Evolutionary conservation across 2,329 filamentous ascomycete genomes (phyloP), one percentile per base, ranked within the genome.

Genomic region (Chaetomium globosum): DNA sequence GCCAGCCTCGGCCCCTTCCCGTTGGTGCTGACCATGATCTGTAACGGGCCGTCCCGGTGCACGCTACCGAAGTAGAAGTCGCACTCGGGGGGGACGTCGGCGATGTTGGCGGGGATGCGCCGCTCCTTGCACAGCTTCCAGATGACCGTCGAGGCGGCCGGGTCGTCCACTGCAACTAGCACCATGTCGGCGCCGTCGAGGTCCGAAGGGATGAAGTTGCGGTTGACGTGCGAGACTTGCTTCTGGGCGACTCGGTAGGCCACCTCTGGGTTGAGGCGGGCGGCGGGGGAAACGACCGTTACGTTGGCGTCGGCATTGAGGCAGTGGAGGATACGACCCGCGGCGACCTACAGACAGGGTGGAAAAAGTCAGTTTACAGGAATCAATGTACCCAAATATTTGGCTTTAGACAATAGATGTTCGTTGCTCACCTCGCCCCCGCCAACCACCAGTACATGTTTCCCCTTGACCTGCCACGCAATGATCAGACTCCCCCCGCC

Each of bases 1-100:
- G 95, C 95, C 69, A 99, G 80, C 75, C 94, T 89, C 0, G 95
- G 95, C 0, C 95, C 95, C 75, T 97, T 97, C 60, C 95, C 95
- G 76, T 98, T 99, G 43, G 95, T 99, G 80, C 91, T 96, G 72
- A 99, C 94, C 95, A 99, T 99, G 73, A 99, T 89, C 81, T 99
- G 95, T 67, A 99, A 79, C 6, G 95, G 95, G 0, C 95, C 95
- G 76, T 99, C 95, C 59, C 95, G 89, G 79, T 99, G 92, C 48
- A 97, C 89, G 75, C 91, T 95, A 68, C 95, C 95, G 80, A 99
- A 99, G 82, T 97, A 99, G 76, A 99, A 99, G 75, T 99, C 95
- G 78, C 95, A 99, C 77, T 99, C 95, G 0, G 92, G 86, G 0
- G 95, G 95, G 3, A 99, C 95, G 75, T 99, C 95, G 71, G 95